A percentile compares a stretch with the other conserved stretches of the same genome.
These are phyloP conservation scores for Seminavis robusta DNA, from an alignment of 108 stramenopile species.

Conservation along the genomic window DNA sequence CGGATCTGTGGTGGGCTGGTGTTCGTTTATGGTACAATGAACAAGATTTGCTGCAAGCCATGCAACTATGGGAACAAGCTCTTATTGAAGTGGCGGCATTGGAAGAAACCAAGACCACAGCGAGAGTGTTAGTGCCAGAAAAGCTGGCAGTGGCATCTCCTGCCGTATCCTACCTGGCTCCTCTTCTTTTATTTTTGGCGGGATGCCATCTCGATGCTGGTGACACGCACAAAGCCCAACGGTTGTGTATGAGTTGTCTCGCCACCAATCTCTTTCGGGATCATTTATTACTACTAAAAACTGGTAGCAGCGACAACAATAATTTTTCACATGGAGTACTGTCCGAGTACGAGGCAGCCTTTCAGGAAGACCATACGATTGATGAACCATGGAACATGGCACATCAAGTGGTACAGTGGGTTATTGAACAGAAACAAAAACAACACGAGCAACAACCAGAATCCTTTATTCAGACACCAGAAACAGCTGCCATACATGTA, in stretches of 20 bases:
- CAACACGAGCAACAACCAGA: slow-evolving; percentile 3
- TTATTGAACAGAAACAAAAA: slow-evolving; percentile 25
- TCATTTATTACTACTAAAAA: not conserved
- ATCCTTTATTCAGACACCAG: not conserved
- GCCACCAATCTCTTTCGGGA: not conserved
- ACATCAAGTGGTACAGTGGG: slow-evolving; percentile 48
- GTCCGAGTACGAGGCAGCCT: not conserved
- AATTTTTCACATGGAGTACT: not conserved
- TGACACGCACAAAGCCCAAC: not conserved
- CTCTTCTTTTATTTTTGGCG: slow-evolving; percentile 57
- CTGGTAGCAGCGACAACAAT: not conserved
- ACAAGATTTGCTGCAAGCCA: slow-evolving; percentile 48
- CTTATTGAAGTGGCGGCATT: slow-evolving; percentile 10
- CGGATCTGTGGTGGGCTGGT: slow-evolving; percentile 21
- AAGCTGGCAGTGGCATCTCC: not conserved
- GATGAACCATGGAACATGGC: slow-evolving; percentile 38
- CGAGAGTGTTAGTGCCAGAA: too few species aligned
- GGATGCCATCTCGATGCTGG: slow-evolving; percentile 15
- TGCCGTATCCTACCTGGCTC: slow-evolving; percentile 22
- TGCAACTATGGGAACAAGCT: slow-evolving; percentile 46
- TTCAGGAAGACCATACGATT: slow-evolving; percentile 1
- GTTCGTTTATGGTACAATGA: slow-evolving; percentile 31
- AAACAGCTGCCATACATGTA: too few species aligned
- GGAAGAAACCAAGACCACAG: too few species aligned
- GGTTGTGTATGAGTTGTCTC: too few species aligned